Evolutionary conservation across 345 rosid species (phyloP).

Genomic region (Microthlaspi erraticum): DNA sequence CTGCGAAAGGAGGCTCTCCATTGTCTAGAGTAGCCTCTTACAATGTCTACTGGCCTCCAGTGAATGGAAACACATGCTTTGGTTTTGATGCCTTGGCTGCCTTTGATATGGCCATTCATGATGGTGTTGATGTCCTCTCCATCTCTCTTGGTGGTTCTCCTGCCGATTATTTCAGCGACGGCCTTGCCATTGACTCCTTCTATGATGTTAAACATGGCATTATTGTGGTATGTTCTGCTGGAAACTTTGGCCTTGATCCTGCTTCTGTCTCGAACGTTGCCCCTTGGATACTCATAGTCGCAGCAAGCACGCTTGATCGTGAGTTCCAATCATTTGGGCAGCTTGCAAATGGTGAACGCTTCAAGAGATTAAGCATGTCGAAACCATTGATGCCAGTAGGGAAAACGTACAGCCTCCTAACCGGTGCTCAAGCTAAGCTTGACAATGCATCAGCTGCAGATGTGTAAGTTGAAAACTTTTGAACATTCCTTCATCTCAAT

Average conservation of each 20-base stretch:
- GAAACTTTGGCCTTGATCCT: slow-evolving; percentile 6
- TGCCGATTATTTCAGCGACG: slow-evolving; percentile 9
- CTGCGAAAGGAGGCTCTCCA: slow-evolving; percentile 30
- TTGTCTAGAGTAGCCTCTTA: slow-evolving; percentile 53
- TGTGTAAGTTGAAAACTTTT: slow-evolving; percentile 15
- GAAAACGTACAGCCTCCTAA: slow-evolving; percentile 13
- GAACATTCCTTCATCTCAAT: background rate
- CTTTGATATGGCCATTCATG: slow-evolving; percentile 50
- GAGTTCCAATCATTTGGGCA: slow-evolving; percentile 49
- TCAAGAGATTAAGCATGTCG: slow-evolving; percentile 56
- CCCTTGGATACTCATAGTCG: slow-evolving; percentile 21
- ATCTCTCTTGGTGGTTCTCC: slow-evolving; percentile 39
- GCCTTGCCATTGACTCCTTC: slow-evolving; percentile 22
- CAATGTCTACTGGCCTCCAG: slow-evolving; percentile 49
- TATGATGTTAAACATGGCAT: slow-evolving; percentile 26
- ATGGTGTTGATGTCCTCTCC: slow-evolving; percentile 51
- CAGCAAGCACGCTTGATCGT: slow-evolving; percentile 26
- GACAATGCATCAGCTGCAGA: slow-evolving; percentile 14
- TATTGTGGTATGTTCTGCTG: slow-evolving; percentile 29
- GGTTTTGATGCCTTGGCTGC: slow-evolving; percentile 51
- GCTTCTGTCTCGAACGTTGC: slow-evolving; percentile 20
- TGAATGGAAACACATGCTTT: slow-evolving; percentile 34
- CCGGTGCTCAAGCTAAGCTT: slow-evolving; percentile 29
- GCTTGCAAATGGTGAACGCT: slow-evolving; percentile 48
- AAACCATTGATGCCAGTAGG: slow-evolving; percentile 46